Conservation (phyloP, 2,329 filamentous ascomycete genomes). For the Cryphonectria parasitica region DNA sequence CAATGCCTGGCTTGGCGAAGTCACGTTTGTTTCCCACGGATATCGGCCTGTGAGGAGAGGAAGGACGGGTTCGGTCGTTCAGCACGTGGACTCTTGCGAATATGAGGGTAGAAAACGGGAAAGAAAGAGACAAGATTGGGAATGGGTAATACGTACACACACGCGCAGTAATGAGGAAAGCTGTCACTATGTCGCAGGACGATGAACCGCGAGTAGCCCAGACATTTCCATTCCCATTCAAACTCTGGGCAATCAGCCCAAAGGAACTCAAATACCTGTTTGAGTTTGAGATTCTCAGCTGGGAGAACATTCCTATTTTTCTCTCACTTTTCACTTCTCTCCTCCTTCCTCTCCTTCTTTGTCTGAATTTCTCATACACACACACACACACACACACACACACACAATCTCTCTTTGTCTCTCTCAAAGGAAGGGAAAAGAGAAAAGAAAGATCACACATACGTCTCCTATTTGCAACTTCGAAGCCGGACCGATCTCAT, state of each 20-base stretch:
- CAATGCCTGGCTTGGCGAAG: constrained; percentile 43
- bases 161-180: constrained; percentile 41
- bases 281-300: background rate
- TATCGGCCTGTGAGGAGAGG: constrained; percentile 36
- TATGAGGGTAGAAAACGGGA: too few species aligned
- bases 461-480: constrained; percentile 43
- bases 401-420: background rate
- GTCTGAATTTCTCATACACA: too few species aligned
- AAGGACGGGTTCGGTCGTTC: background rate
- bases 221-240: constrained; percentile 45
- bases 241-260: constrained; percentile 43
- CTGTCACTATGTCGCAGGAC: constrained; percentile 43
- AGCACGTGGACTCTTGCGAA: background rate
- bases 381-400: too few species aligned
- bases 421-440: background rate
- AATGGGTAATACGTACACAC: constrained; percentile 39
- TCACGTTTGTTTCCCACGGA: constrained; percentile 40
- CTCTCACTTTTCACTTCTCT: background rate
- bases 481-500: constrained; percentile 41
- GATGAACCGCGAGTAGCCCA: constrained; percentile 43
- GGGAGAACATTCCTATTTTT: background rate
- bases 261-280: constrained; percentile 44
- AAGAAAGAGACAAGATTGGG: background rate
- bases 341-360: background rate
- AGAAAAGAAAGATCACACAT: constrained; percentile 27